Evolutionary conservation across 495 filamentous ascomycete genomes (phyloP), one percentile per base, ranked within the genome.

Genomic region (Lophiotrema nucula): DNA sequence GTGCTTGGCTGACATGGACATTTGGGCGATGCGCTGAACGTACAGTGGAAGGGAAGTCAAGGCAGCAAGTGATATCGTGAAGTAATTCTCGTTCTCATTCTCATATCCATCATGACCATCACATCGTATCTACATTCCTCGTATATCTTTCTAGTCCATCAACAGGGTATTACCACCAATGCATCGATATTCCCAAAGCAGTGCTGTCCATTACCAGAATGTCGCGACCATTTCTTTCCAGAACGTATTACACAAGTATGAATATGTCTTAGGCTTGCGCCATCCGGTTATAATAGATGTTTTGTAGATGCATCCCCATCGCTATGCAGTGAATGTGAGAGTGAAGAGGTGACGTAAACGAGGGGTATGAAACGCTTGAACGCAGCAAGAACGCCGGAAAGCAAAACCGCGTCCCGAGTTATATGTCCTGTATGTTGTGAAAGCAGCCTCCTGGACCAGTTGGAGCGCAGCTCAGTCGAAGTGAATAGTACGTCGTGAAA

Each of bases 201-300:
- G 31, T 35, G 8, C 31, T 49, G 58, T 46, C 59, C 53, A 62
- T 56, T 56, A 52, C 59, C 59, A 62, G 59, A 18, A 62, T 62
- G 52, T 45, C 26, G 11, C 28, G 24, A 39, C 44, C 45, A n/a
- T 28, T 47, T 41, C 33, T 28, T n/a, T 13, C 2, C n/a, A n/a
- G 26, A 23, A n/a, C 11, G 39, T 53, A 59, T 47, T 52, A 59
- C 31, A 50, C 44, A 27, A 39, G n/a, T 25, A 3, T 5, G n/a
- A n/a, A 16, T 6, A 57, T 49, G 41, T 21, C 13, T n/a, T 43
- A 10, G 60, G 60, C 60, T 63, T 49, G 60, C 60, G 54, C 60
- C 60, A 48, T 44, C 13, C 39, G 10, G 39, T 25, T 24, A 31
- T 31, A 13, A 16, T 55, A 6, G 4, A 8, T 4, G 4, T 2